phyloP scores from a whole-genome alignment of 129 eudicot species.

The Dittrichia graveolens region DNA sequence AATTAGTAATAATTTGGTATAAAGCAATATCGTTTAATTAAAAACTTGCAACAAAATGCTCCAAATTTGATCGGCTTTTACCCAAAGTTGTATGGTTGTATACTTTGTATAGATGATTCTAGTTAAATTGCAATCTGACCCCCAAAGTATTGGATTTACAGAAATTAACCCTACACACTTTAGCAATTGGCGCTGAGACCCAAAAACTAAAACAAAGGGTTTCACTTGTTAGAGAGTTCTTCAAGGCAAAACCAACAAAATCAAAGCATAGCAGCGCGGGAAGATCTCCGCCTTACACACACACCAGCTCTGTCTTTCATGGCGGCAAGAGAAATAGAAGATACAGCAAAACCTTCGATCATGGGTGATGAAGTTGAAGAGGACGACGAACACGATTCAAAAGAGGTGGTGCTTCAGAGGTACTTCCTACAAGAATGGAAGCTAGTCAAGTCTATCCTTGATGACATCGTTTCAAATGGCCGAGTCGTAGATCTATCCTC shows the following conservation, averaged over 20 bases:
- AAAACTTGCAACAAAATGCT: too few species aligned
- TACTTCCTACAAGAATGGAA: conserved; percentile 90
- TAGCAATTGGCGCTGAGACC: neutral
- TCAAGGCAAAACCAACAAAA: conserved; percentile 26
- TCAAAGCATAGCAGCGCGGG: conserved; percentile 45
- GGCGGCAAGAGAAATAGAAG: conserved; percentile 41
- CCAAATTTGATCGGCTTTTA: neutral
- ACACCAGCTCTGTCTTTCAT: neutral
- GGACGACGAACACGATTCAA: conserved; percentile 76
- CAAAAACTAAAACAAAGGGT: conserved; percentile 11
- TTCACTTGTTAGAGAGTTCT: neutral
- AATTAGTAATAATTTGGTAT: too few species aligned
- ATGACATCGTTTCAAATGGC: conserved; percentile 67
- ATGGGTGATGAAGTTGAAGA: conserved; percentile 31
- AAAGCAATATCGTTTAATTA: too few species aligned
- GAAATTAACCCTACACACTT: neutral
- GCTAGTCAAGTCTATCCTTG: conserved; percentile 72
- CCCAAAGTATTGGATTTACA: neutral
- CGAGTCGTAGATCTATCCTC: conserved; percentile 68
- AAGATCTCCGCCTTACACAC: conserved; percentile 21
- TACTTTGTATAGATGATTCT: neutral
- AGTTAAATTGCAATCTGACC: neutral
- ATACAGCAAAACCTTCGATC: conserved; percentile 25
- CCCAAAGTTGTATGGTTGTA: too few species aligned
- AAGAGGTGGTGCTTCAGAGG: conserved; percentile 60